These are phyloP conservation scores for Fusarium irregulare DNA, from an alignment of 2,329 filamentous ascomycete genomes.

Conservation along the genomic window DNA sequence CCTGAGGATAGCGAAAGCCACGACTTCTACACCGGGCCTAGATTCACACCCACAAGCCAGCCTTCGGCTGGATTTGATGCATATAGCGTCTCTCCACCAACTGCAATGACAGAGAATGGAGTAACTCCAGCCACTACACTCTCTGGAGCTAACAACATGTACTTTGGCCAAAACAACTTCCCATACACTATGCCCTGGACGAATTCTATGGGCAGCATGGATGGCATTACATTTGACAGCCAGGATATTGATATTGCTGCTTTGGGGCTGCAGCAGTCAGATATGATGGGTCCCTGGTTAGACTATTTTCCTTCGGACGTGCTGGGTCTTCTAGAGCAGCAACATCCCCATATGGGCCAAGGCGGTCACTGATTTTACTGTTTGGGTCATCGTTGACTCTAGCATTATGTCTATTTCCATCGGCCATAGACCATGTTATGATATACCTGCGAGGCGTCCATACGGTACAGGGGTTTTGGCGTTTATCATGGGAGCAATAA, in stretches of 20 bases:
- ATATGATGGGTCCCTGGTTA: slow-evolving; percentile 77
- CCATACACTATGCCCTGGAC: slow-evolving; percentile 49
- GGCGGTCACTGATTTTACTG: slow-evolving; percentile 29
- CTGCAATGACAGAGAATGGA: slow-evolving; percentile 53
- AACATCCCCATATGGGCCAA: slow-evolving; percentile 45
- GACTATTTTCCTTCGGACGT: slow-evolving; percentile 78
- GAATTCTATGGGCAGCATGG: slow-evolving; percentile 51
- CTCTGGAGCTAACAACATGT: slow-evolving; percentile 39
- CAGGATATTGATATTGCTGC: slow-evolving; percentile 81
- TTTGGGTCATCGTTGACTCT: background rate
- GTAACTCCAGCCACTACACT: slow-evolving; percentile 27
- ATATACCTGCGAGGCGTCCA: slow-evolving; percentile 21
- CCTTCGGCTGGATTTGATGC: slow-evolving; percentile 57
- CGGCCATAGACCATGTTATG: background rate
- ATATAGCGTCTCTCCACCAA: slow-evolving; percentile 57
- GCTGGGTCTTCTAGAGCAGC: slow-evolving; percentile 64
- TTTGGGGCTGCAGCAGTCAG: slow-evolving; percentile 67
- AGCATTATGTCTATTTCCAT: background rate
- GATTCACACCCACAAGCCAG: slow-evolving; percentile 57
- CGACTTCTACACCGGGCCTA: slow-evolving; percentile 50
- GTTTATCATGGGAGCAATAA: slow-evolving; percentile 27
- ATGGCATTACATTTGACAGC: slow-evolving; percentile 77
- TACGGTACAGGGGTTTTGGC: slow-evolving; percentile 11
- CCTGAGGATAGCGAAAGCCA: slow-evolving; percentile 47
- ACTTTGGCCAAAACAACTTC: slow-evolving; percentile 45